A percentile compares a stretch with the other conserved stretches of the same genome.
Conservation (phyloP, 2,329 filamentous ascomycete species). For the Apiospora hydei region DNA sequence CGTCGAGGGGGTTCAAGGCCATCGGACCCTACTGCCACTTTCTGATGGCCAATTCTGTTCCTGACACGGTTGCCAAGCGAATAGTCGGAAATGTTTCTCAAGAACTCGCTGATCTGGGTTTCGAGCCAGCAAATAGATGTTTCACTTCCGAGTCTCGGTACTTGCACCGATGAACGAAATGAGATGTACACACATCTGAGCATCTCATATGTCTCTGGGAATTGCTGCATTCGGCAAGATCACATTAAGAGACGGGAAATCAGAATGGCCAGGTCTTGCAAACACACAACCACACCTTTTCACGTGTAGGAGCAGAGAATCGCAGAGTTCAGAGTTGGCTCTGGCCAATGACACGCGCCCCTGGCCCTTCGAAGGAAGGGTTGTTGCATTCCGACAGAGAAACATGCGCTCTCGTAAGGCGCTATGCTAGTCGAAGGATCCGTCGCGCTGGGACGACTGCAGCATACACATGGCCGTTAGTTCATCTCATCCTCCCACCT, state of each 20-base stretch:
- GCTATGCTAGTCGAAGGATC: neutral
- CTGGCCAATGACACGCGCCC: neutral
- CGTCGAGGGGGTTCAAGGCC: neutral
- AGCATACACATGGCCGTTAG: constrained; percentile 1
- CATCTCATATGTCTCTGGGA: neutral
- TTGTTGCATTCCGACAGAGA: constrained; percentile 11
- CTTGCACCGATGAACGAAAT: neutral
- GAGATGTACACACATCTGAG: neutral
- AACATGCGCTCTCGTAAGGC: neutral
- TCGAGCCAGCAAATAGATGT: neutral
- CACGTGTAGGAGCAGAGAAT: neutral
- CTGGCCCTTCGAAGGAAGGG: neutral
- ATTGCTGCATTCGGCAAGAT: neutral
- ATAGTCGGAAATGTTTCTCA: neutral
- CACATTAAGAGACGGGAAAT: neutral
- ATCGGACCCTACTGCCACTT: neutral
- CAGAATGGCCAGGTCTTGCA: neutral
- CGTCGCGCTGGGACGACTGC: constrained; percentile 4
- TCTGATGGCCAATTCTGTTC: neutral
- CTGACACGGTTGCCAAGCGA: neutral
- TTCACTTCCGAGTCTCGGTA: neutral
- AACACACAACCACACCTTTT: neutral
- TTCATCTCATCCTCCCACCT: neutral
- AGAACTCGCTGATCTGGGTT: neutral
- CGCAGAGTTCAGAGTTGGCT: neutral